Evolutionary conservation across 441 rosid species (phyloP).

Genomic region (Pelargonium australe): DNA sequence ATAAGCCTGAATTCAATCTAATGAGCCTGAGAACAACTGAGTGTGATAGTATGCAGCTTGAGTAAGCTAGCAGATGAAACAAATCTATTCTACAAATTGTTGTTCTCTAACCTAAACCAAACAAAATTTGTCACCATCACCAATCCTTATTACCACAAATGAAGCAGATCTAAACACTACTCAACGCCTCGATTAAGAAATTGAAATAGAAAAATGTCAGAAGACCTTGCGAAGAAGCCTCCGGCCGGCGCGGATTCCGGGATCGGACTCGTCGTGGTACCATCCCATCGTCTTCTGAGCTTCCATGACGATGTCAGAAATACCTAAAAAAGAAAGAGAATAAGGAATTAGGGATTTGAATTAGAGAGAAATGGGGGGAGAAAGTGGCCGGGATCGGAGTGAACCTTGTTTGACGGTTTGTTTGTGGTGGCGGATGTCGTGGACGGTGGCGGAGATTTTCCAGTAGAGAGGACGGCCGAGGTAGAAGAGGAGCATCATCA

Average conservation of each 20-base stretch:
- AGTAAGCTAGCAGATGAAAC: too few relatives aligned
- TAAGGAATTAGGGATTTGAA: not conserved
- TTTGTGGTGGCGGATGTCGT: slow-evolving; percentile 77
- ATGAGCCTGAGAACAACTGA: too few relatives aligned
- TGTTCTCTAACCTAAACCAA: too few relatives aligned
- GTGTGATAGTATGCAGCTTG: too few relatives aligned
- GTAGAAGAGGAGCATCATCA: slow-evolving; percentile 50
- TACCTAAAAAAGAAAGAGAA: slow-evolving; percentile 30
- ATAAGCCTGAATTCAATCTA: too few relatives aligned
- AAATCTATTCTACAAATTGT: too few relatives aligned
- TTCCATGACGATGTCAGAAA: slow-evolving; percentile 54
- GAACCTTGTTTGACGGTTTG: slow-evolving; percentile 72
- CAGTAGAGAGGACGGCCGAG: slow-evolving; percentile 84
- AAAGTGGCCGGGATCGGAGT: too few relatives aligned
- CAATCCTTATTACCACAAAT: too few relatives aligned
- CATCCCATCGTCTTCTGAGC: slow-evolving; percentile 83
- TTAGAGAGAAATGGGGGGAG: not conserved
- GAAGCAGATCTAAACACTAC: too few relatives aligned
- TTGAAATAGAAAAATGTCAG: too few relatives aligned
- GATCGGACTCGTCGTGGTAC: slow-evolving; percentile 63
- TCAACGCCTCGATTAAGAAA: too few relatives aligned
- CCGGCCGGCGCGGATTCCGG: slow-evolving; percentile 26
- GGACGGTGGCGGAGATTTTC: slow-evolving; percentile 85
- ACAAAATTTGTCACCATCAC: too few relatives aligned
- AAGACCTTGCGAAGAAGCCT: slow-evolving; percentile 12